Evolutionary conservation across 2,329 filamentous ascomycete genomes (phyloP), one percentile per base, ranked within the genome.

Genomic region (Penicillium sp.): DNA sequence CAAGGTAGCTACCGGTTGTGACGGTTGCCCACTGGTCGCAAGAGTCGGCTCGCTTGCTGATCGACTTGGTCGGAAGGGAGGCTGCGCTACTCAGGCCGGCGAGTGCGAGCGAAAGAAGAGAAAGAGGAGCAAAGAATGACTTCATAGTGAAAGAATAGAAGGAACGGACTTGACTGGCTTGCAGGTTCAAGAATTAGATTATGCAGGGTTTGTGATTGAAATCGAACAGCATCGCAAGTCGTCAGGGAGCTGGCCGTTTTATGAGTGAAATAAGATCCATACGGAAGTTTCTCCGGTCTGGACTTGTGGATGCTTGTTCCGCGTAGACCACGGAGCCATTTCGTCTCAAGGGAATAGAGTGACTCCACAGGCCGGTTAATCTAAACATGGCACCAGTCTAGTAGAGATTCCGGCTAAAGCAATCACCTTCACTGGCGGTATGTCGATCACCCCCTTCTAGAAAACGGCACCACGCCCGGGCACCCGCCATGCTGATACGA

Each of bases 21-120:
- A 69, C 51, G 5, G 72, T 70, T 34, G 66, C 77, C 57, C 67
- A 80, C 56, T 75, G 68, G 14, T 70, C 77, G 54, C 78, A 81
- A 62, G 67, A 66, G 48, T 71, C 63, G n/a, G 63, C 54, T n/a
- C 67, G 64, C 31, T 67, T 66, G 40, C 52, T 51, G 37, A 70
- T 49, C 13, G 63, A 55, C 46, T 62, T 62, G 29, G 59, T 60
- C 1, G 65, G 58, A 39, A 63, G 21, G 19, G 54, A 33, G 28
- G 67, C 59, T 47, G 67, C 66, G n/a, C 56, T 61, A 52, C 65
- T 56, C 46, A 69, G 42, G 31, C 56, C 50, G n/a, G 58, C 53
- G 24, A 55, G 64, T 43, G 57, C 54, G 50, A 58, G 65, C 36
- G 55, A 61, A 44, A 62, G 56, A 55, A 64, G 54, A 3, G 59